A percentile compares a stretch with the other conserved stretches of the same genome.
Evolutionary conservation across 495 filamentous ascomycete genomes (phyloP).

Genomic region (Hypoxylon fuscum): DNA sequence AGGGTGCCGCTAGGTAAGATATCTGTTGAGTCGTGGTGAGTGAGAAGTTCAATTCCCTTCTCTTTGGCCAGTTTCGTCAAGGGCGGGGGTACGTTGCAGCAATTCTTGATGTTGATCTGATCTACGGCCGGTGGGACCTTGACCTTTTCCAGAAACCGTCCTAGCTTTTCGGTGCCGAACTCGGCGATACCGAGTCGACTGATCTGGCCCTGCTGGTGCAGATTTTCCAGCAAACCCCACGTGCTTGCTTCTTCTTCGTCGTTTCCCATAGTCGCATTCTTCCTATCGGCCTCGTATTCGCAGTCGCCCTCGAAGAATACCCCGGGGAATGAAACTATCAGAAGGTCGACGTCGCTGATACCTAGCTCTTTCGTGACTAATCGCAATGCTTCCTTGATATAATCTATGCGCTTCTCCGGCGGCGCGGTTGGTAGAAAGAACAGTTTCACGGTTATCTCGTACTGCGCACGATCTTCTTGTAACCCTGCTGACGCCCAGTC

Average conservation of each 20-base stretch:
- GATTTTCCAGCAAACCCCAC: slow-evolving; percentile 76
- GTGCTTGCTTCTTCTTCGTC: slow-evolving; percentile 71
- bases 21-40: slow-evolving; percentile 93
- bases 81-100: slow-evolving; percentile 92
- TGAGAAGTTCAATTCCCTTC: slow-evolving; percentile 85
- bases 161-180: slow-evolving; percentile 83
- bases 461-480: slow-evolving; percentile 78
- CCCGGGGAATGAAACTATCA: slow-evolving; percentile 92
- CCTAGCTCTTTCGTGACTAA: slow-evolving; percentile 81
- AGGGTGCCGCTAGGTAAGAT: slow-evolving; percentile 86
- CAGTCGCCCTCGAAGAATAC: slow-evolving; percentile 94
- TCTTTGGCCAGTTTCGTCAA: slow-evolving; percentile 85
- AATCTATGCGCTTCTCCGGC: slow-evolving; percentile 64
- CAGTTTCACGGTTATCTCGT: slow-evolving; percentile 93
- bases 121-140: slow-evolving; percentile 82
- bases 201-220: slow-evolving; percentile 77
- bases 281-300: slow-evolving; percentile 76
- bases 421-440: slow-evolving; percentile 85
- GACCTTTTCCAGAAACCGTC: slow-evolving; percentile 64
- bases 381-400: slow-evolving; percentile 79
- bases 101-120: slow-evolving; percentile 97
- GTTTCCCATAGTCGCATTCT: slow-evolving; percentile 65
- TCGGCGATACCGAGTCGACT: slow-evolving; percentile 84
- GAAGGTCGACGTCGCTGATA: slow-evolving; percentile 79
- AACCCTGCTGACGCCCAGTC: slow-evolving; percentile 76